A percentile compares a stretch with the other conserved stretches of the same genome.
phyloP scores from a whole-genome alignment of 345 rosid species.

The Rhodomyrtus tomentosa region DNA sequence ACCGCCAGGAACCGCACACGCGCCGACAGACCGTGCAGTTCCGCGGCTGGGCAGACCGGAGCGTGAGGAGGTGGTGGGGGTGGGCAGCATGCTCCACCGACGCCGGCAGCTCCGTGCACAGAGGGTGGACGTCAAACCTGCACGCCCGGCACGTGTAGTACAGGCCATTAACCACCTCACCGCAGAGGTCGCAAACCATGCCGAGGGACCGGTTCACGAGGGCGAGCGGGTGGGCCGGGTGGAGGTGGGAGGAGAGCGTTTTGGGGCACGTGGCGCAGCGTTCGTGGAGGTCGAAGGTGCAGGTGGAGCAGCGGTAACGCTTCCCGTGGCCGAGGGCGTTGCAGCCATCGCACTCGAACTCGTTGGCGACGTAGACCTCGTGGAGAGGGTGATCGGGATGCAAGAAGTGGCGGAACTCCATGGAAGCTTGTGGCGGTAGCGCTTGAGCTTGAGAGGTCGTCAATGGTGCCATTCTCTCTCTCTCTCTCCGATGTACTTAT shows the following conservation, averaged over 20 bases:
- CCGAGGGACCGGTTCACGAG: slow-evolving; percentile 7
- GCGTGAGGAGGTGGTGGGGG: slow-evolving; percentile 15
- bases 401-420: background rate
- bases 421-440: background rate
- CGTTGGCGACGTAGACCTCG: background rate
- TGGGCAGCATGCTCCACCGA: slow-evolving; percentile 15
- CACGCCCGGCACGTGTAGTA: slow-evolving; percentile 26
- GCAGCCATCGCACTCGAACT: slow-evolving; percentile 30
- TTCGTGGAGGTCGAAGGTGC: slow-evolving; percentile 29
- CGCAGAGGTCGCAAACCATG: slow-evolving; percentile 16
- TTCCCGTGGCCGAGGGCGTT: slow-evolving; percentile 14
- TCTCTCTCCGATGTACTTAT: background rate
- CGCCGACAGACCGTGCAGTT: slow-evolving; percentile 16
- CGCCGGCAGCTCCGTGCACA: slow-evolving; percentile 21
- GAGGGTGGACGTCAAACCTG: slow-evolving; percentile 25
- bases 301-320: slow-evolving; percentile 10
- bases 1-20: slow-evolving; percentile 22
- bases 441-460: background rate
- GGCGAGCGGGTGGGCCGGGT: slow-evolving; percentile 13
- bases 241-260: slow-evolving; percentile 17
- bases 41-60: background rate
- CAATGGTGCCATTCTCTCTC: background rate
- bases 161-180: slow-evolving; percentile 17
- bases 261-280: slow-evolving; percentile 22
- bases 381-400: slow-evolving; percentile 17